phyloP scores from a whole-genome alignment of 2,329 filamentous ascomycete species.

The Sphaerulina populicola region DNA sequence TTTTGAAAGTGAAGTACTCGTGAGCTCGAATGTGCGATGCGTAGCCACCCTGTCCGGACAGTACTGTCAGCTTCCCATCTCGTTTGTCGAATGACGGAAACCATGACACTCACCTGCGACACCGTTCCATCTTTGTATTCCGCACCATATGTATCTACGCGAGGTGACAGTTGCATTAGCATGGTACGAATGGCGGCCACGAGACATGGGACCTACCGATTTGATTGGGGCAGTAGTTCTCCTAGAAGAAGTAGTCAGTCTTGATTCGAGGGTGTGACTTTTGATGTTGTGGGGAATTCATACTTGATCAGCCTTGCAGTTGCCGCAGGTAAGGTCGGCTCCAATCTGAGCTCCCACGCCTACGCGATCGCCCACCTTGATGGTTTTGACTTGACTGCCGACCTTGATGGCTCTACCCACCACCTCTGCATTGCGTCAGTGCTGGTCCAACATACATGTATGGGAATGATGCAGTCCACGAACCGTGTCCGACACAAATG shows the following conservation, averaged over 20 bases:
- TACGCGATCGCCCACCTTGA: conserved; percentile 40
- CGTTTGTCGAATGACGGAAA: too few species aligned
- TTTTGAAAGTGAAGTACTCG: conserved; percentile 67
- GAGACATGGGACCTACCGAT: conserved; percentile 33
- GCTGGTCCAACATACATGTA: not conserved
- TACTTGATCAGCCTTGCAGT: conserved; percentile 44
- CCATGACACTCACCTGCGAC: conserved; percentile 36
- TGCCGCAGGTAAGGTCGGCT: conserved; percentile 43
- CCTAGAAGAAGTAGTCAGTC: conserved; percentile 18
- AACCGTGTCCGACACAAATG: conserved; percentile 58
- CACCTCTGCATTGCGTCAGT: conserved; percentile 42
- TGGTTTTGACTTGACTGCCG: conserved; percentile 43
- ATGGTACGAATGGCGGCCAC: not conserved
- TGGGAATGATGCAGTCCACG: conserved; percentile 21
- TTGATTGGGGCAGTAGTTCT: conserved; percentile 47
- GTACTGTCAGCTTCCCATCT: too few species aligned
- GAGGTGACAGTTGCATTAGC: conserved; percentile 25
- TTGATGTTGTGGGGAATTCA: not conserved
- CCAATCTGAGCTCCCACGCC: conserved; percentile 46
- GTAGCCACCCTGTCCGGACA: conserved; percentile 47
- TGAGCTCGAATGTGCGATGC: conserved; percentile 62
- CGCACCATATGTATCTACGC: conserved; percentile 44
- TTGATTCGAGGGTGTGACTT: not conserved
- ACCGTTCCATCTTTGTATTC: conserved; percentile 52
- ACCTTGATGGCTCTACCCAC: conserved; percentile 45